Evolutionary conservation across 2,329 filamentous ascomycete species (phyloP).

Genomic region (Plenodomus lindquistii): DNA sequence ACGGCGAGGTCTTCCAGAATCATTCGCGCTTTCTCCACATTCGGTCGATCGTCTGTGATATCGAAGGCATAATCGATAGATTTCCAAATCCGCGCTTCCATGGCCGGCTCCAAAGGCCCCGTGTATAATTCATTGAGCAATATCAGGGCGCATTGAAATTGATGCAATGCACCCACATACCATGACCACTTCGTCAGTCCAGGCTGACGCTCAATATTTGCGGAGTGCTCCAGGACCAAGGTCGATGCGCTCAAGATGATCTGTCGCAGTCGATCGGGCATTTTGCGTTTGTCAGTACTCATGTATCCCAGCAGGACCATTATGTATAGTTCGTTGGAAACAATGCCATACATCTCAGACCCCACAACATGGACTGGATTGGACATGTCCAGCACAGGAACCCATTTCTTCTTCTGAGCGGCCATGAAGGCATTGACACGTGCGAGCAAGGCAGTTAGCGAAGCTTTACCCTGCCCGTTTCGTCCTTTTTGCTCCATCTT

Average conservation of each 20-base stretch:
- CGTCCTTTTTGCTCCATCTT: conserved; percentile 57
- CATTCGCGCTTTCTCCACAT: conserved; percentile 61
- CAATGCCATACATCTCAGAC: conserved; percentile 66
- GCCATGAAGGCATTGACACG: conserved; percentile 71
- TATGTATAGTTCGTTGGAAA: conserved; percentile 66
- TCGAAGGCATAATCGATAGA: conserved; percentile 75
- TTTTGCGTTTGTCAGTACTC: conserved; percentile 48
- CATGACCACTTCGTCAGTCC: conserved; percentile 65
- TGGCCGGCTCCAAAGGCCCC: conserved; percentile 57
- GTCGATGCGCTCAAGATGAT: conserved; percentile 66
- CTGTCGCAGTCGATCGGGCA: conserved; percentile 66
- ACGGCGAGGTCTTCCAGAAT: conserved; percentile 66
- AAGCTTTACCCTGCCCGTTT: conserved; percentile 26
- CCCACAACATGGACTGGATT: conserved; percentile 67
- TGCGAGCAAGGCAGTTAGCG: conserved; percentile 64
- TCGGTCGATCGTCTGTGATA: conserved; percentile 56
- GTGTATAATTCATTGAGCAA: conserved; percentile 69
- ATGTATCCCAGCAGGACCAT: conserved; percentile 72
- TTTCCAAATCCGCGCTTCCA: conserved; percentile 69
- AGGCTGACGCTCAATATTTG: conserved; percentile 58
- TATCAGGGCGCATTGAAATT: conserved; percentile 72
- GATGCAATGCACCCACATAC: conserved; percentile 72
- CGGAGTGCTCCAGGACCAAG: conserved; percentile 58
- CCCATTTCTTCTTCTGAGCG: conserved; percentile 67
- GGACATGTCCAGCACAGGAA: conserved; percentile 64